Percentiles rank a stretch among this genome's conserved stretches.
These are phyloP conservation scores for Scenedesmus sp. DNA, from an alignment of 163 green algal species.

Conservation along the genomic window DNA sequence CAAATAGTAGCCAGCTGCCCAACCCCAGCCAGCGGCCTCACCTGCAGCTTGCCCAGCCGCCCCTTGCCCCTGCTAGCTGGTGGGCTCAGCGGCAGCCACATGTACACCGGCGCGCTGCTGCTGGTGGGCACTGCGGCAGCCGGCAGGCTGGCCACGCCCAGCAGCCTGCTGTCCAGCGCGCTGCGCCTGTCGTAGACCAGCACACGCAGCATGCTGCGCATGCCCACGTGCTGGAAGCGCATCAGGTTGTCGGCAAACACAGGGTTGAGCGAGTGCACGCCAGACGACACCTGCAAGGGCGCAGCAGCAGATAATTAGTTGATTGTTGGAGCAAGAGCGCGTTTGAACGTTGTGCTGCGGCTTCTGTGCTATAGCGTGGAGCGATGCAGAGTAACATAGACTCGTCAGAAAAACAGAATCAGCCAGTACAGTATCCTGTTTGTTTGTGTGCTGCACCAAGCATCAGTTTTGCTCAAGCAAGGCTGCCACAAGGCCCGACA, in stretches of 20 bases:
- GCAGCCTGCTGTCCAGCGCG: conserved; percentile 43
- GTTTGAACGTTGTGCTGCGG: background rate
- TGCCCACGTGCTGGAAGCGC: conserved; percentile 59
- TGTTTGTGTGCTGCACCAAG: too few species aligned
- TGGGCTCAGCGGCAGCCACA: conserved; percentile 60
- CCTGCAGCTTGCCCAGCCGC: conserved; percentile 13
- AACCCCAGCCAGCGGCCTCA: background rate
- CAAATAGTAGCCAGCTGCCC: background rate
- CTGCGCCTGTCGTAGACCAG: conserved; percentile 51
- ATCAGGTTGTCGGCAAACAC: conserved; percentile 46
- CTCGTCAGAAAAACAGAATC: too few species aligned
- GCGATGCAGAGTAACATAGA: too few species aligned
- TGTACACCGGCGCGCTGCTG: conserved; percentile 59
- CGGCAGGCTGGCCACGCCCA: conserved; percentile 57
- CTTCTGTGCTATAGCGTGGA: too few species aligned
- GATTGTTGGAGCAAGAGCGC: background rate
- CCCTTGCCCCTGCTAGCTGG: background rate
- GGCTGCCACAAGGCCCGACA: background rate
- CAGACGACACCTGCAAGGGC: conserved; percentile 19
- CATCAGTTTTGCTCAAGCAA: background rate
- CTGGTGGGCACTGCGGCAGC: conserved; percentile 53
- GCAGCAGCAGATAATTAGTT: background rate
- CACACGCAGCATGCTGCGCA: conserved; percentile 57
- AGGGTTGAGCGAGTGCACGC: conserved; percentile 46
- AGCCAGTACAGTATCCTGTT: too few species aligned